phyloP scores from a whole-genome alignment of 169 alveolate species.

The Plasmodium berghei region DNA sequence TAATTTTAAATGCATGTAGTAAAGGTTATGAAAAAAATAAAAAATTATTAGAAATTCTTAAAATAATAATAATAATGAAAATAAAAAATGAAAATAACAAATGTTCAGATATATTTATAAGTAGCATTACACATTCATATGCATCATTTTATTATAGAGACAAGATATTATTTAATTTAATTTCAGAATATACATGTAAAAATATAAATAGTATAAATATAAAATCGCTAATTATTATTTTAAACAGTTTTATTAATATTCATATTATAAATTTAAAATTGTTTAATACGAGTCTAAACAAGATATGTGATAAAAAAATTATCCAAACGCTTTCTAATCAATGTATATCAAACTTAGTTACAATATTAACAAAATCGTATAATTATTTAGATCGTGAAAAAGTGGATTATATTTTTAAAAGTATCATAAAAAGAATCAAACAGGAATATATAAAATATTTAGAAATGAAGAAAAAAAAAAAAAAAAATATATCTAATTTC shows the following conservation, averaged over 20 bases:
- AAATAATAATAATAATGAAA: slow-evolving; percentile 49
- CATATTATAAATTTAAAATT: slow-evolving; percentile 19
- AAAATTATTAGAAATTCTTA: slow-evolving; percentile 30
- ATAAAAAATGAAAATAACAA: slow-evolving; percentile 46
- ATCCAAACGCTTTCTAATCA: slow-evolving; percentile 38
- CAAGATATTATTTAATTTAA: slow-evolving; percentile 23
- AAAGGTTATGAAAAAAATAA: slow-evolving; percentile 36
- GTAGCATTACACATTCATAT: slow-evolving; percentile 72
- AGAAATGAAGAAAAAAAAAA: background rate
- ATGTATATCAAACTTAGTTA: slow-evolving; percentile 49
- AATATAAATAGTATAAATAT: slow-evolving; percentile 30
- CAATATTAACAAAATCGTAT: slow-evolving; percentile 47
- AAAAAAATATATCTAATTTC: background rate
- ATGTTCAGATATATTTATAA: slow-evolving; percentile 71
- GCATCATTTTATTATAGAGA: slow-evolving; percentile 60
- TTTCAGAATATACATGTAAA: slow-evolving; percentile 26
- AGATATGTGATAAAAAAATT: slow-evolving; percentile 19
- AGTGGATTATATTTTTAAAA: slow-evolving; percentile 10
- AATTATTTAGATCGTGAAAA: slow-evolving; percentile 29
- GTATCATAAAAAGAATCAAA: slow-evolving; percentile 28
- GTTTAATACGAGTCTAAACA: slow-evolving; percentile 10
- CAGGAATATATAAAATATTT: slow-evolving; percentile 3
- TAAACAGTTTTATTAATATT: slow-evolving; percentile 42
- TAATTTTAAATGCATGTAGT: slow-evolving; percentile 64
- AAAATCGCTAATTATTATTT: slow-evolving; percentile 32